Evolutionary conservation across 176 grass and related monocot species (phyloP), one percentile per base, ranked within the genome.

Genomic region (Microstegium vimineum): DNA sequence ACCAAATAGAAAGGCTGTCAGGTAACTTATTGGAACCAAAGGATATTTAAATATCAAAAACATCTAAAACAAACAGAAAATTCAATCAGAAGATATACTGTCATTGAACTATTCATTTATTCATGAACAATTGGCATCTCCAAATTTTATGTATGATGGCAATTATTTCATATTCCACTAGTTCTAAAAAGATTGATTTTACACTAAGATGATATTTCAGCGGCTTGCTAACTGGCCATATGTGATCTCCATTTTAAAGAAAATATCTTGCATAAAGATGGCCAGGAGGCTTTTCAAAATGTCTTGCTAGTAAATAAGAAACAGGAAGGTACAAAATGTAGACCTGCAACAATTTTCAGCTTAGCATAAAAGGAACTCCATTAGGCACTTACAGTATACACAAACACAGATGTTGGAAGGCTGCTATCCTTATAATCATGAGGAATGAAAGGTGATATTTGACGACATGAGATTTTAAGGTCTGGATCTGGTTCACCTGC

Each of bases 341-440:
- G 1, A 65, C 17, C 71, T 33, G 33, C 65, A 73, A 36, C 28
- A 49, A 5, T 47, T 79, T 11, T 61, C 25, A 90, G 13, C 20
- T 51, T 42, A 86, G 35, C 45, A 65, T 35, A 57, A 86, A 41
- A 41, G 51, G 3, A 73, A 32, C 17, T 60, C 13, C 60, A 25
- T 31, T 26, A 42, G 25, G n/a, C 37, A 85, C 96, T 86, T 80
- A 99, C 96, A 49, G 96, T 99, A 82, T 99, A 99, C 68, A 99
- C 93, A 87, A 99, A 99, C 40, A 99, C 96, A 91, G 87, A 88
- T 64, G 96, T 79, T 59, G 96, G 96, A 82, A 95, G 93, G 68
- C 96, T 99, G 89, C 96, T 99, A 67, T 99, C 96, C 72, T 87
- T 90, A 68, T 99, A 99, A 99, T 99, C 86, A 87, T 95, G 91